phyloP scores from a whole-genome alignment of 1,139 yeast genomes.

The Saccharomyces pastorianus region DNA sequence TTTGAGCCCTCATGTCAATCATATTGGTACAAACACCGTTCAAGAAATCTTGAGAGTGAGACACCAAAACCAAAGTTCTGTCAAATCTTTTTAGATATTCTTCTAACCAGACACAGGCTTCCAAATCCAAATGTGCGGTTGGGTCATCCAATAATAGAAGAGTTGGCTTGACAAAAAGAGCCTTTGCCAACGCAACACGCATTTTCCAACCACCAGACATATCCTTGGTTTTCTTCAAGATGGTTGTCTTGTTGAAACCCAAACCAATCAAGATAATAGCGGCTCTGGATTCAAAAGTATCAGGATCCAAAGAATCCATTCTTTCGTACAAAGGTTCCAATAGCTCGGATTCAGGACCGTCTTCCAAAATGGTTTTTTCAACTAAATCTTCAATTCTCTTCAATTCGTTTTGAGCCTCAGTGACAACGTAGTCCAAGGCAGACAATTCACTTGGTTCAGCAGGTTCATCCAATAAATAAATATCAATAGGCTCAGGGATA shows the following conservation, averaged over 20 bases:
- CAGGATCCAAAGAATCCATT: slow-evolving; percentile 91
- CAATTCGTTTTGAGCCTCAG: slow-evolving; percentile 90
- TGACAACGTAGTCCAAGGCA: slow-evolving; percentile 92
- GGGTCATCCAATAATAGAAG: slow-evolving; percentile 89
- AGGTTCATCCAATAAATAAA: slow-evolving; percentile 90
- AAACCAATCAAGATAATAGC: slow-evolving; percentile 93
- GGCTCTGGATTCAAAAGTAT: slow-evolving; percentile 94
- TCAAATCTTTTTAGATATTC: slow-evolving; percentile 93
- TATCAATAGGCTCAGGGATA: slow-evolving; percentile 82
- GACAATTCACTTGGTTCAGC: slow-evolving; percentile 89
- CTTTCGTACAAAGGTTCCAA: slow-evolving; percentile 89
- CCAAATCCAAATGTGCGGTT: slow-evolving; percentile 97
- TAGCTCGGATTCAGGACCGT: slow-evolving; percentile 86
- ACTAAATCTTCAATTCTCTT: slow-evolving; percentile 86
- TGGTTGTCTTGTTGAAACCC: slow-evolving; percentile 84
- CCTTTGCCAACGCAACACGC: slow-evolving; percentile 72
- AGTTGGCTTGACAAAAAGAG: slow-evolving; percentile 81
- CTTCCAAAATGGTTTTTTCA: slow-evolving; percentile 80
- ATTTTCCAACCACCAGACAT: slow-evolving; percentile 97
- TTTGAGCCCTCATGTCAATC: slow-evolving; percentile 86
- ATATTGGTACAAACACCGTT: slow-evolving; percentile 97
- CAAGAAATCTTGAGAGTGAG: slow-evolving; percentile 98
- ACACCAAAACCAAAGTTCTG: slow-evolving; percentile 85
- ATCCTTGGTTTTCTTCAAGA: slow-evolving; percentile 86
- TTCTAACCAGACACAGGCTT: slow-evolving; percentile 99